These are phyloP conservation scores for Metarhizium album DNA, from an alignment of 2,329 filamentous ascomycete species.

Conservation along the genomic window DNA sequence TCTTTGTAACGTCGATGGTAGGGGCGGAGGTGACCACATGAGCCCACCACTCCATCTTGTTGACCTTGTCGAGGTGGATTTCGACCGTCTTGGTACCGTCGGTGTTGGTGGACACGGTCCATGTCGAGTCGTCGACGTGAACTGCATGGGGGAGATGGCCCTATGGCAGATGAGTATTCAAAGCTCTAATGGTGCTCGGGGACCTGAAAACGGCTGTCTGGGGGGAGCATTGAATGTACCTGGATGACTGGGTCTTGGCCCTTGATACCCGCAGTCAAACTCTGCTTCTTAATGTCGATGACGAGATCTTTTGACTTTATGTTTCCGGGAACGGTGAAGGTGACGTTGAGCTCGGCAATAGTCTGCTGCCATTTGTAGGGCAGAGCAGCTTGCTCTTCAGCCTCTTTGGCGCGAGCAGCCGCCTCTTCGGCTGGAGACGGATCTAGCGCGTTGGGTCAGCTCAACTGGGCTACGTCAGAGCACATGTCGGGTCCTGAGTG, in stretches of 20 bases:
- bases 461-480: background rate
- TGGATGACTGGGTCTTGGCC: constrained; percentile 77
- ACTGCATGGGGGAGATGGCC: constrained; percentile 77
- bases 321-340: constrained; percentile 66
- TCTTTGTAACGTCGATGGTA: constrained; percentile 90
- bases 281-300: constrained; percentile 70
- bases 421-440: constrained; percentile 44
- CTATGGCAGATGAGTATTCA: constrained; percentile 31
- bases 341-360: constrained; percentile 78
- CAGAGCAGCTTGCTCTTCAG: constrained; percentile 76
- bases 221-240: constrained; percentile 43
- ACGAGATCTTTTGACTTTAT: constrained; percentile 76
- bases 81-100: constrained; percentile 60
- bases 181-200: background rate
- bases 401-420: constrained; percentile 58
- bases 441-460: constrained; percentile 27
- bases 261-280: constrained; percentile 72
- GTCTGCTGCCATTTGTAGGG: constrained; percentile 98
- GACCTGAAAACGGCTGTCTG: background rate
- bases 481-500: background rate
- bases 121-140: constrained; percentile 78
- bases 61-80: constrained; percentile 87
- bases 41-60: constrained; percentile 98
- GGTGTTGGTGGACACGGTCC: constrained; percentile 69
- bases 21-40: constrained; percentile 82